Evolutionary conservation across 257 asterid genomes (phyloP).

Genomic region (Primulina eburnea): DNA sequence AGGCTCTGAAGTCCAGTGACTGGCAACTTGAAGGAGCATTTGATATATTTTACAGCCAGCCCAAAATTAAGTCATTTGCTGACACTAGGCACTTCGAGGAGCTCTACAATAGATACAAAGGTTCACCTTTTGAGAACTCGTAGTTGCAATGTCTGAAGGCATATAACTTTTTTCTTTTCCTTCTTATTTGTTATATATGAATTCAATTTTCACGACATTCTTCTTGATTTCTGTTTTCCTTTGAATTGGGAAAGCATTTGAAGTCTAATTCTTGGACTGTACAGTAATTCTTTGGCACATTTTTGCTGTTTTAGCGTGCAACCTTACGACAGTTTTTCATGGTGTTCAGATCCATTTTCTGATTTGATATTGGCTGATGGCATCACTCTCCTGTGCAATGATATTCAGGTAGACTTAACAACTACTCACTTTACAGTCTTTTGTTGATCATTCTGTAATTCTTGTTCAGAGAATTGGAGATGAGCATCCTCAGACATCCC

Average conservation of each 20-base stretch:
- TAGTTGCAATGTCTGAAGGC: not conserved
- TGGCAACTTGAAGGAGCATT: conserved; percentile 99
- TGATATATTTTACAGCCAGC: conserved; percentile 85
- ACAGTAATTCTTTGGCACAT: conserved; percentile 3
- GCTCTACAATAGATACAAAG: conserved; percentile 92
- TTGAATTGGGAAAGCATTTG: conserved; percentile 10
- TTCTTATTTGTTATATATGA: not conserved
- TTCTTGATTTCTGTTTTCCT: not conserved
- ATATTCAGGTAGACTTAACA: conserved; percentile 49
- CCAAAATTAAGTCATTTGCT: conserved; percentile 65
- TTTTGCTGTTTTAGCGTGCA: conserved; percentile 15
- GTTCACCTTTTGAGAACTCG: conserved; percentile 27
- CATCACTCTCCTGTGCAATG: conserved; percentile 55
- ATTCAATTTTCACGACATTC: not conserved
- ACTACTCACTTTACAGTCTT: conserved; percentile 10
- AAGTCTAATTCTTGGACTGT: conserved; percentile 1
- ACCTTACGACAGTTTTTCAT: conserved; percentile 24
- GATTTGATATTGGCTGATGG: conserved; percentile 71
- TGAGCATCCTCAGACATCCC: conserved; percentile 5
- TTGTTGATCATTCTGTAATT: not conserved
- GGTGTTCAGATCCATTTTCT: conserved; percentile 49
- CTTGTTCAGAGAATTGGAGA: conserved; percentile 4
- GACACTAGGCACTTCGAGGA: conserved; percentile 91
- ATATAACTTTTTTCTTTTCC: no score
- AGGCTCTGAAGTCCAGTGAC: conserved; percentile 83